These are phyloP conservation scores for Medicago truncatula DNA, from an alignment of 306 rosid genomes.

Conservation along the genomic window DNA sequence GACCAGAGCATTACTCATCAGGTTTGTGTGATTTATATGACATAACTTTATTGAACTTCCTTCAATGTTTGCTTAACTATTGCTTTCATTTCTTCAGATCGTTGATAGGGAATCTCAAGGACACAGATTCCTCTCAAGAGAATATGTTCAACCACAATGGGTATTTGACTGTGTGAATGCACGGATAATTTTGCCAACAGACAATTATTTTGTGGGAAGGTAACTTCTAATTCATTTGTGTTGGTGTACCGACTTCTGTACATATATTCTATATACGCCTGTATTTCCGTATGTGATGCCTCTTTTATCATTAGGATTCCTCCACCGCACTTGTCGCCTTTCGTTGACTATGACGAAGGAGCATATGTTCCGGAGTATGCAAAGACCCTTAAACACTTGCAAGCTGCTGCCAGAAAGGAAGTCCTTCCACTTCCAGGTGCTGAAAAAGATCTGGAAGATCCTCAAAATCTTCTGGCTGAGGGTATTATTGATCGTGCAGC, in stretches of 20 bases:
- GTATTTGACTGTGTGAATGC: constrained; percentile 86
- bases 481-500: constrained; percentile 80
- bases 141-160: constrained; percentile 98
- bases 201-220: constrained; percentile 84
- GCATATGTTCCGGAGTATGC: constrained; percentile 96
- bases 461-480: constrained; percentile 73
- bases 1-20: constrained; percentile 86
- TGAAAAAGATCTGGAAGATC: constrained; percentile 81
- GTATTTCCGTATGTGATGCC: neutral
- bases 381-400: constrained; percentile 71
- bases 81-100: constrained; percentile 60
- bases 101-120: constrained; percentile 82
- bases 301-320: constrained; percentile 62
- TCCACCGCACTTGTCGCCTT: constrained; percentile 95
- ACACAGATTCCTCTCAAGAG: constrained; percentile 74
- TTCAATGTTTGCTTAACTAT: constrained; percentile 28
- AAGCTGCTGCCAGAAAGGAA: constrained; percentile 72
- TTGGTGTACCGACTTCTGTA: neutral
- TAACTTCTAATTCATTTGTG: constrained; percentile 39
- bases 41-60: neutral
- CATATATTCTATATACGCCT: neutral
- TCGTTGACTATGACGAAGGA: constrained; percentile 76
- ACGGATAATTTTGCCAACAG: constrained; percentile 74
- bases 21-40: constrained; percentile 49
- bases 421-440: constrained; percentile 76